Conservation (phyloP, 2,329 filamentous ascomycete species). For the Graphium sp. region DNA sequence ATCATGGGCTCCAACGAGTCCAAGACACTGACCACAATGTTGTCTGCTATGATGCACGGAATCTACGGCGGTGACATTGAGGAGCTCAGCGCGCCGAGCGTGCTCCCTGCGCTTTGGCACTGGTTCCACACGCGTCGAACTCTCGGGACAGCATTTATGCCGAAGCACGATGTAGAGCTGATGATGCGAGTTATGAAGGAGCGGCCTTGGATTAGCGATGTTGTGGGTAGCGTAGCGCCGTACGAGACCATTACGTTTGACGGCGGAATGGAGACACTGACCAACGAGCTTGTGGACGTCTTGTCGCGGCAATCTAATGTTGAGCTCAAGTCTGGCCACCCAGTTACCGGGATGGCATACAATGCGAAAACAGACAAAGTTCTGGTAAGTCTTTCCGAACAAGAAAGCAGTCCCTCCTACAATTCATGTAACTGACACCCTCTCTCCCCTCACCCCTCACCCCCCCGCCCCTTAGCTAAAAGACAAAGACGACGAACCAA, state of each 20-base stretch:
- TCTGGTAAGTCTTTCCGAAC: constrained; percentile 16
- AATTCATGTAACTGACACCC: constrained; percentile 6
- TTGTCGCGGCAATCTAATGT: constrained; percentile 41
- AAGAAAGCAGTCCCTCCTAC: constrained; percentile 2
- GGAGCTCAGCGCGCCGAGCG: constrained; percentile 55
- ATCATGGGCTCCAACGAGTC: constrained; percentile 7
- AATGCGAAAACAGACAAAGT: constrained; percentile 18
- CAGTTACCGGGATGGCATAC: constrained; percentile 28
- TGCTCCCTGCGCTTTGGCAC: constrained; percentile 27
- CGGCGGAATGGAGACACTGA: constrained; percentile 46
- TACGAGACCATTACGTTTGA: constrained; percentile 24
- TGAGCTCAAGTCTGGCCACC: constrained; percentile 29
- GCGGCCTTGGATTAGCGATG: too few species aligned
- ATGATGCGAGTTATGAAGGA: too few species aligned
- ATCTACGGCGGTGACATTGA: constrained; percentile 86
- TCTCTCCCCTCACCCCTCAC: not conserved
- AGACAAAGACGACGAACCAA: too few species aligned
- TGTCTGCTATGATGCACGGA: constrained; percentile 63
- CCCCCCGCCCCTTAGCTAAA: not conserved
- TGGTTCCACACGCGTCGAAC: constrained; percentile 6
- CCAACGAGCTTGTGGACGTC: constrained; percentile 30
- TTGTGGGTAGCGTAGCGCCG: too few species aligned
- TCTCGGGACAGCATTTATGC: constrained; percentile 10
- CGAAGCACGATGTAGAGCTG: constrained; percentile 12
- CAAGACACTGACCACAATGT: constrained; percentile 56